Evolutionary conservation across 345 rosid species (phyloP), one percentile per base, ranked within the genome.

Genomic region (Brassica juncea): DNA sequence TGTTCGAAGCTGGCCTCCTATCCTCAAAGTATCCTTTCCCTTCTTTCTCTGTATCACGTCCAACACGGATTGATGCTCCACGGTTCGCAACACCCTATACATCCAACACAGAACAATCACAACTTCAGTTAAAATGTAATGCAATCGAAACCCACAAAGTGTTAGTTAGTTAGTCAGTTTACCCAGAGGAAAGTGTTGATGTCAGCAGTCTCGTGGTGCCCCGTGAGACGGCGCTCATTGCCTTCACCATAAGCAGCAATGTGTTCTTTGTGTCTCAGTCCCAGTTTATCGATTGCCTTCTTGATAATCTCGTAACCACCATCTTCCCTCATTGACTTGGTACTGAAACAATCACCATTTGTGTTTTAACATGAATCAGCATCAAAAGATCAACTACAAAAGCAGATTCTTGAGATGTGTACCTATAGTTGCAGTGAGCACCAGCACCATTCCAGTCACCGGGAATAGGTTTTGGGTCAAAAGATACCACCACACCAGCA

Each of bases 361-460:
- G 32, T 55, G 32, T 55, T n/a, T n/a, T n/a, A 52, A 52, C 57
- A 14, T 47, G 54, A 14, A 47, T 12, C 6, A 73, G 65, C 23
- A 11, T 16, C 9, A 5, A 31, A 32, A 19, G 8, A 54, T 8
- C 49, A 71, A 49, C 12, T 44, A 71, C 15, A 34, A 7, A 54
- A 64, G 28, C 12, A 23, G 9, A 2, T 64, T 70, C 31, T 63
- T 62, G 66, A 63, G 35, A 71, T 32, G 32, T 12, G 21, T 81
- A 91, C 98, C 98, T 94, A 86, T 87, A 94, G 49, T 94, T 94
- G 57, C 92, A 86, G 78, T 94, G 98, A 8, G 98, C 97, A 28
- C 97, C 98, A 49, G 98, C 97, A n/a, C 97, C 98, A 35, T 92
- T 92, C 98, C 97, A 94, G 62, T 94, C 97, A 19, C 97, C 98